Evolutionary conservation across 345 rosid species (phyloP).

Genomic region (Triadica sebifera): DNA sequence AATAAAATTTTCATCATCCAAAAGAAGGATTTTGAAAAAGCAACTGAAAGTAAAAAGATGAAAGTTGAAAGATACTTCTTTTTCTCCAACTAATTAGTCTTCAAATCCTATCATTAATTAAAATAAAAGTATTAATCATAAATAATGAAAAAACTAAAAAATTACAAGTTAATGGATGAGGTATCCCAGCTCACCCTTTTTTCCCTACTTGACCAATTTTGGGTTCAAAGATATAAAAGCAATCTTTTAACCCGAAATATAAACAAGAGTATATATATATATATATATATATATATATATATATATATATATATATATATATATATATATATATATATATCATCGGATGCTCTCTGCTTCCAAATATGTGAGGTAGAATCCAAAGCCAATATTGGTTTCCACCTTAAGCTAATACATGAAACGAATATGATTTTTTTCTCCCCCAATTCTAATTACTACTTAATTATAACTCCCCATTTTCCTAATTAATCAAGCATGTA

Average conservation of each 20-base stretch:
- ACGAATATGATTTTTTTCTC: constrained; percentile 29
- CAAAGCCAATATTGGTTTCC: constrained; percentile 50
- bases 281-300: too few relatives aligned
- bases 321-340: too few relatives aligned
- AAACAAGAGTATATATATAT: constrained; percentile 18
- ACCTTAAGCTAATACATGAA: constrained; percentile 37
- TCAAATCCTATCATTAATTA: constrained; percentile 26
- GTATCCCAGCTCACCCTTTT: constrained; percentile 36
- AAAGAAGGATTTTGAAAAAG: constrained; percentile 11
- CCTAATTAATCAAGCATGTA: constrained; percentile 30
- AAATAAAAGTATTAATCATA: constrained; percentile 25
- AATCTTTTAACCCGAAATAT: constrained; percentile 48
- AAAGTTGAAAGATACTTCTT: constrained; percentile 18
- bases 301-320: too few relatives aligned
- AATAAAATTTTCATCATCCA: constrained; percentile 14
- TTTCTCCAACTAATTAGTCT: constrained; percentile 13
- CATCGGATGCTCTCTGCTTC: constrained; percentile 53
- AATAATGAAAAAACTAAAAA: constrained; percentile 25
- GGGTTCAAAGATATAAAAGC: constrained; percentile 50
- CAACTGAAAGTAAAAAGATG: constrained; percentile 22
- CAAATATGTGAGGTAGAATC: constrained; percentile 43
- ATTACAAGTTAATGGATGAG: constrained; percentile 42
- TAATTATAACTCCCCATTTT: constrained; percentile 24
- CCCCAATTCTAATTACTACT: constrained; percentile 31
- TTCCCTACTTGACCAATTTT: constrained; percentile 30